These are phyloP conservation scores for Acorus calamus DNA, from an alignment of 106 monocot genomes.

Conservation along the genomic window DNA sequence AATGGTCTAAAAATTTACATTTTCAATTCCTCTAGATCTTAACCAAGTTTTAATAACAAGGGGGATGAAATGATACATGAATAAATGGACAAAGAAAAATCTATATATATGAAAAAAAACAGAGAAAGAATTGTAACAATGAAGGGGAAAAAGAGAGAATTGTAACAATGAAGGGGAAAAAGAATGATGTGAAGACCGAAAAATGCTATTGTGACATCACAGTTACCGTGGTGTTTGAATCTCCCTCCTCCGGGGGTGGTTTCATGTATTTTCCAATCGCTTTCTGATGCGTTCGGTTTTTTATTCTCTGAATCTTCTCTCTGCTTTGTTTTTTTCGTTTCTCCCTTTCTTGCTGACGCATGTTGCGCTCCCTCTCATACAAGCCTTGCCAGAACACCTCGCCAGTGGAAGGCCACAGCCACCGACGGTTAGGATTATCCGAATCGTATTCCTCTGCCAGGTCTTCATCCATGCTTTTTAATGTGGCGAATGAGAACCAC, in stretches of 20 bases:
- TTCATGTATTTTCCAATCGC: constrained; percentile 83
- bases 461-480: constrained; percentile 97
- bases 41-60: too few relatives aligned
- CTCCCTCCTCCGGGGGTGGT: constrained; percentile 41
- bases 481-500: constrained; percentile 70
- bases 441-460: constrained; percentile 72
- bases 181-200: constrained; percentile 3
- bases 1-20: too few relatives aligned
- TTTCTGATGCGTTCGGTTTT: constrained; percentile 65
- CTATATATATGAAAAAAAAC: neutral
- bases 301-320: constrained; percentile 83
- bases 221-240: constrained; percentile 34
- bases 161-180: constrained; percentile 4
- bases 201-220: neutral
- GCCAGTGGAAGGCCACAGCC: constrained; percentile 89
- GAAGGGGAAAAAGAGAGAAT: too few relatives aligned
- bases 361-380: constrained; percentile 61
- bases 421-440: constrained; percentile 32
- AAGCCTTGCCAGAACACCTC: constrained; percentile 93
- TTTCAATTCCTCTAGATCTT: too few relatives aligned
- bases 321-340: constrained; percentile 49
- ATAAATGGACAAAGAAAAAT: constrained; percentile 1
- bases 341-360: constrained; percentile 57
- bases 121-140: neutral
- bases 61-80: too few relatives aligned